These are phyloP conservation scores for Shiraia bambusicola DNA, from an alignment of 2,329 filamentous ascomycete genomes.

Conservation along the genomic window DNA sequence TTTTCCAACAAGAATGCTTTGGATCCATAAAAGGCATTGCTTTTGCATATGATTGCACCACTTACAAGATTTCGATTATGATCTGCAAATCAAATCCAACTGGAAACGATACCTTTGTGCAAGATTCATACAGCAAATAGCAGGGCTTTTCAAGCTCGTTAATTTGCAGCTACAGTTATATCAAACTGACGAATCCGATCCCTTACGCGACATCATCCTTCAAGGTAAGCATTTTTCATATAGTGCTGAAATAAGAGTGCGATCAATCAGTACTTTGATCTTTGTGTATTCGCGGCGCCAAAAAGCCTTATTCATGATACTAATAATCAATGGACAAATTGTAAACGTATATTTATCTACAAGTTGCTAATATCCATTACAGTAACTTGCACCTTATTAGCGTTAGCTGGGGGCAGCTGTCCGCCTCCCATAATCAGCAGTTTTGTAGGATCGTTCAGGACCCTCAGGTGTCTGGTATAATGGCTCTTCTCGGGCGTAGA, in stretches of 20 bases:
- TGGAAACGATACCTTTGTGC: no score
- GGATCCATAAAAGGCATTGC: conserved; percentile 18
- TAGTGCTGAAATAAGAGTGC: no score
- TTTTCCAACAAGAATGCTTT: conserved; percentile 22
- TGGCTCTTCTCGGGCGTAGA: conserved; percentile 43
- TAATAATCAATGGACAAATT: no score
- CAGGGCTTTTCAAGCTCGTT: no score
- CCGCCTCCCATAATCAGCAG: conserved; percentile 49
- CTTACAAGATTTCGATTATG: conserved; percentile 21
- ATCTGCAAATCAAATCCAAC: conserved; percentile 10
- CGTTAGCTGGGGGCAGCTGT: conserved; percentile 35
- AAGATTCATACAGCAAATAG: no score
- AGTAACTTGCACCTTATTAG: conserved; percentile 34
- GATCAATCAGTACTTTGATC: no score
- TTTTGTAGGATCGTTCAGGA: conserved; percentile 45
- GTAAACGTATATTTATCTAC: conserved; percentile 5
- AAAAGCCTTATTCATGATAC: no score
- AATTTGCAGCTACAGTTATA: no score
- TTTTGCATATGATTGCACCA: conserved; percentile 20
- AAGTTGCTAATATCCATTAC: conserved; percentile 37
- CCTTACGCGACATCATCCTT: no score
- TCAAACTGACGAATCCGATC: no score
- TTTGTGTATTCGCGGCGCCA: no score
- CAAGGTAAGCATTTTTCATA: no score
- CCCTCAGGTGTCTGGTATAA: conserved; percentile 52